Percentiles rank a stretch among this genome's conserved stretches.
Evolutionary conservation across 768 basidiomycete species (phyloP).

Genomic region (Dendrothele bispora): DNA sequence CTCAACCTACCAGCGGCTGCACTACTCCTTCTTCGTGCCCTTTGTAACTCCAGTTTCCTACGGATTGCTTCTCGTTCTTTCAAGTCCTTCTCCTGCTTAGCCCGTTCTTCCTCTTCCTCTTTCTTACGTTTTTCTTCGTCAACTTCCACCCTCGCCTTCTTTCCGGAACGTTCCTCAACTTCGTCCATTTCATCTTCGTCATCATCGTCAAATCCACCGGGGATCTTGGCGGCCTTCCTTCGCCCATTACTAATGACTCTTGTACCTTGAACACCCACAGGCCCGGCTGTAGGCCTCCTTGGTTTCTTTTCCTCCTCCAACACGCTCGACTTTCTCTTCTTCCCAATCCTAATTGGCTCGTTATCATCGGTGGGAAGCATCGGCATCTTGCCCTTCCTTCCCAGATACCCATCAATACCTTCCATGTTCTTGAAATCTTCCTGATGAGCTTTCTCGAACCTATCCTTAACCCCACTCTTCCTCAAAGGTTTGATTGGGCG

Average conservation of each 20-base stretch:
- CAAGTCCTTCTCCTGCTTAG: conserved; percentile 41
- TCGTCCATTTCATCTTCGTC: conserved; percentile 48
- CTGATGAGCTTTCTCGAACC: conserved; percentile 62
- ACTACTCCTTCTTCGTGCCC: conserved; percentile 71
- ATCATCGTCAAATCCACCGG: conserved; percentile 60
- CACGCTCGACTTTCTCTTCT: conserved; percentile 56
- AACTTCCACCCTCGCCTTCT: conserved; percentile 7
- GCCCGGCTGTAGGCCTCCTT: conserved; percentile 20
- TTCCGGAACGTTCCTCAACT: conserved; percentile 20
- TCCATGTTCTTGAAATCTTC: conserved; percentile 77
- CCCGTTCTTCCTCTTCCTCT: conserved; percentile 30
- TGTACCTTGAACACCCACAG: conserved; percentile 29
- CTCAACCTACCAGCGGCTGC: conserved; percentile 38
- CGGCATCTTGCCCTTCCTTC: conserved; percentile 25
- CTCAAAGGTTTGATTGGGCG: conserved; percentile 33
- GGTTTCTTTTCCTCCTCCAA: conserved; percentile 31
- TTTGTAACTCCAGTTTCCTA: conserved; percentile 64
- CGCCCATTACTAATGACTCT: conserved; percentile 49
- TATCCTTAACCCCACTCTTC: conserved; percentile 33
- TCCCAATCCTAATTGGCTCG: conserved; percentile 27
- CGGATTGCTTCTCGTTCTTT: conserved; percentile 58
- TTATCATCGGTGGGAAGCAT: conserved; percentile 11
- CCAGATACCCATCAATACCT: conserved; percentile 52
- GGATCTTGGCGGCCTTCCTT: conserved; percentile 42
- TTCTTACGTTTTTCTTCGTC: conserved; percentile 37